Base-by-base conservation (phyloP, 2,329 filamentous ascomycete genomes). In the Aurifilum marmelostoma region DNA sequence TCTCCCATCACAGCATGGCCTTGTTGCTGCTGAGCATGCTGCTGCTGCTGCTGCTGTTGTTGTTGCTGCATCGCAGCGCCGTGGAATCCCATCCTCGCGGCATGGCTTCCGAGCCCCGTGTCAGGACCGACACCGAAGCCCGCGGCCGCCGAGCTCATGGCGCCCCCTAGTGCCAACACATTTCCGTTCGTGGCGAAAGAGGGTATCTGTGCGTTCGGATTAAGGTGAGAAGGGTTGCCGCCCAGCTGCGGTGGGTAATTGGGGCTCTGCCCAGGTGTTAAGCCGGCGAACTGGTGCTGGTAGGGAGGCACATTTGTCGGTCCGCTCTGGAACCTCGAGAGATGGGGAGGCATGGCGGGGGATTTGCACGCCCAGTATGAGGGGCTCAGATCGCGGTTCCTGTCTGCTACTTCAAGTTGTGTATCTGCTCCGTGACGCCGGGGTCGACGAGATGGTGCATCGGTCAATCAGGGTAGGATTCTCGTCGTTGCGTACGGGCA, bases 31-130 rank as follows among this genome's bases (percentile, higher is more conserved):
- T 75, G 82, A 69, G 77, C 78, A 72, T 81, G 82, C 73, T 82
- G 84, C 79, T 85, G 84, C 79, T 85, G 43, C 43, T 47, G 43
- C 21, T 47, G 43, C 2, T 81, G 82, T 73, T 82, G 84, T 78
- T 85, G 85, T 66, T 83, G 82, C 72, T 83, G 83, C 72, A 87
- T 76, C 79, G 84, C 79, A 83, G 91, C 79, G 14, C 90, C 91
- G 77, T 95, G 90, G 78, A 97, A 97, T 8, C 93, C 91, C 86
- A 96, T 92, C 76, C 95, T 89, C 70, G 93, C 93, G 72, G 92
- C 93, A 79, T 97, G 93, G 79, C 93, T 95, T 41, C 90, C 93
- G 65, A 97, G 87, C 1, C 93, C 93, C 27, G 92, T 91, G 69
- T 87, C 85, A 63, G 84, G 85, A 72, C 89, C 89, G 12, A 86